Base-by-base conservation (phyloP, 371 early-diverging fungal species). In the Circinella umbellata region DNA sequence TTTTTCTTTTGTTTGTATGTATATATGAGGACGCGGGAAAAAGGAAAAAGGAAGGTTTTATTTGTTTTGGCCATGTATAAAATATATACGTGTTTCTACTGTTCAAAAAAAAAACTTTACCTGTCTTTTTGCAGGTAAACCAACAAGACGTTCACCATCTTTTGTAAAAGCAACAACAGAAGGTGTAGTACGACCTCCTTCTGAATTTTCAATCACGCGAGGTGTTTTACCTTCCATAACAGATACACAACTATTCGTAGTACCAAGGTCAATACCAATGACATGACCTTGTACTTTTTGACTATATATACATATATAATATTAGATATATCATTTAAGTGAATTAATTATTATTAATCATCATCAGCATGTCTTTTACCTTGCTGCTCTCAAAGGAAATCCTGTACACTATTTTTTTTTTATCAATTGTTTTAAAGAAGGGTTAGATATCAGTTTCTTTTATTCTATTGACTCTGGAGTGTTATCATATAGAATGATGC, bases 261-360 rank as follows among this genome's bases (percentile, higher is more conserved):
- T 98, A 69, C 99, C 99, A 74, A 99, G 86, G 86, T 99, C 99
- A 72, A 99, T 98, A 78, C 99, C 99, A 75, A 99, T 94, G 61
- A 96, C 95, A 69, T 88, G 88, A 47, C 96, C 96, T 81, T 91
- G 91, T 60, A 94, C 91, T 81, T 90, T 93, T 78, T 85, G 83
- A 17, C 65, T 64, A 37, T 5, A 17, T 34, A 17, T 47, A 20
- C 0, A 47, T 63, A 15, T 36, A 13, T 4, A n/a, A 0, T 5
- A 51, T 5, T 5, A 13, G 51, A 51, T 51, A n/a, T n/a, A n/a
- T n/a, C n/a, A n/a, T n/a, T n/a, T n/a, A n/a, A n/a, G n/a, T n/a
- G n/a, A n/a, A n/a, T n/a, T n/a, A n/a, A n/a, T n/a, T n/a, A n/a
- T n/a, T n/a, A n/a, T n/a, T n/a, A n/a, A n/a, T n/a, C n/a, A n/a